Evolutionary conservation across 768 basidiomycete genomes (phyloP), one percentile per base, ranked within the genome.

Genomic region (Suillus placidus): DNA sequence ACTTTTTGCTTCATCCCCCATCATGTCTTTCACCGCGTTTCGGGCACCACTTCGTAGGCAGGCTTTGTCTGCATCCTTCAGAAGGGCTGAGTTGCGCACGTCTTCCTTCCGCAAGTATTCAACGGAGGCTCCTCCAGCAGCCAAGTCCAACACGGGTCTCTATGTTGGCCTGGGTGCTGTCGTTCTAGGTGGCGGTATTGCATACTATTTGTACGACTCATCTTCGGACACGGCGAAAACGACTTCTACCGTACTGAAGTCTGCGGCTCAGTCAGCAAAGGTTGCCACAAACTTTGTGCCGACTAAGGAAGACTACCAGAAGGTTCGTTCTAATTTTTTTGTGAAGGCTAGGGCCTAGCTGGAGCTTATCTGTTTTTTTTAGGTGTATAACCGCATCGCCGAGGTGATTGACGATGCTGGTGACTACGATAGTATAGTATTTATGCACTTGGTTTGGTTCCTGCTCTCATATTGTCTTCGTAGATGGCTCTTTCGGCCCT

Each of bases 361-460:
- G n/a, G 16, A 64, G 62, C 34, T 23, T 14, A 13, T 20, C 61
- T 54, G 6, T 42, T 16, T 35, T 20, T 32, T 30, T 23, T 62
- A 93, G 90, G 94, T 99, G 18, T 99, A 99, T 84, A 94, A 97
- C 80, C 85, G 80, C 65, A 88, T 99, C 74, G 92, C 93, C 13
- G 88, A 91, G 26, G 70, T 86, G 45, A 75, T 96, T 35, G 93
- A 95, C 63, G 86, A 87, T 20, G 90, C 89, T 49, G 78, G 72
- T 0, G 77, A 77, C 40, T 97, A 98, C 79, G 97, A 99, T 75
- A 96, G 95, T 93, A 74, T 60, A 82, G 77, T 42, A 51, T 32
- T 26, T 55, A 2, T 64, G 6, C 49, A 9, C 20, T 62, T 23
- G 26, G 35, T 13, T 63, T 26, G 30, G n/a, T 49, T 60, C 37